phyloP scores from a whole-genome alignment of 2,329 filamentous ascomycete genomes.

The Myriosclerotinia curreyana region DNA sequence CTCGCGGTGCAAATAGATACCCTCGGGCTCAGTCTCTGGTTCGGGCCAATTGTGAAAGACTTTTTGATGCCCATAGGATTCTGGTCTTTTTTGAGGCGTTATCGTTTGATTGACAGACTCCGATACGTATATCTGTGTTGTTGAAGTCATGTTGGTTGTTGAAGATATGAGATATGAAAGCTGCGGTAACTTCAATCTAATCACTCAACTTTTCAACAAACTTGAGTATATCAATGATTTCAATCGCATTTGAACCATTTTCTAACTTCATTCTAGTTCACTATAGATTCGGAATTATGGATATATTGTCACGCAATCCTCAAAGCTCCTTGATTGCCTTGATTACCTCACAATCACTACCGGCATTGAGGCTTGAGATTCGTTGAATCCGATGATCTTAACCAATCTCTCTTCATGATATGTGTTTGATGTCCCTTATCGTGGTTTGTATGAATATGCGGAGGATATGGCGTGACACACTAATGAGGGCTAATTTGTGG shows the following conservation, averaged over 20 bases:
- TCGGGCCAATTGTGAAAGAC: constrained; percentile 32
- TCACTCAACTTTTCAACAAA: not conserved
- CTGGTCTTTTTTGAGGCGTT: constrained; percentile 31
- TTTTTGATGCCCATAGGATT: constrained; percentile 21
- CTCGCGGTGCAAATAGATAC: constrained; percentile 13
- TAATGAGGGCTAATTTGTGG: constrained; percentile 12
- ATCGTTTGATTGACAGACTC: constrained; percentile 28
- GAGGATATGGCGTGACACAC: constrained; percentile 13
- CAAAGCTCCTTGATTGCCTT: not conserved
- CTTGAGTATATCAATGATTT: not conserved
- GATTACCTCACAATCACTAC: not conserved
- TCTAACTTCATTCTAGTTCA: not conserved
- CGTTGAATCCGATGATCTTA: not conserved
- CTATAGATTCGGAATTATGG: constrained; percentile 9
- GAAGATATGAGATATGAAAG: not conserved
- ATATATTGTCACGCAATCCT: constrained; percentile 16
- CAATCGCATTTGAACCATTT: constrained; percentile 2
- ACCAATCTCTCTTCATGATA: constrained; percentile 4
- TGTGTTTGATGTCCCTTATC: constrained; percentile 1
- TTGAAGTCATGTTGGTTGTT: constrained; percentile 4
- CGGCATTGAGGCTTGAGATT: not conserved
- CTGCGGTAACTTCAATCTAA: not conserved
- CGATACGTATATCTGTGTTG: constrained; percentile 26
- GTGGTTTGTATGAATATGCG: constrained; percentile 17
- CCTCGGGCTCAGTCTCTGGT: constrained; percentile 29